phyloP scores from a whole-genome alignment of 768 basidiomycete genomes.

The Hericium erinaceus region DNA sequence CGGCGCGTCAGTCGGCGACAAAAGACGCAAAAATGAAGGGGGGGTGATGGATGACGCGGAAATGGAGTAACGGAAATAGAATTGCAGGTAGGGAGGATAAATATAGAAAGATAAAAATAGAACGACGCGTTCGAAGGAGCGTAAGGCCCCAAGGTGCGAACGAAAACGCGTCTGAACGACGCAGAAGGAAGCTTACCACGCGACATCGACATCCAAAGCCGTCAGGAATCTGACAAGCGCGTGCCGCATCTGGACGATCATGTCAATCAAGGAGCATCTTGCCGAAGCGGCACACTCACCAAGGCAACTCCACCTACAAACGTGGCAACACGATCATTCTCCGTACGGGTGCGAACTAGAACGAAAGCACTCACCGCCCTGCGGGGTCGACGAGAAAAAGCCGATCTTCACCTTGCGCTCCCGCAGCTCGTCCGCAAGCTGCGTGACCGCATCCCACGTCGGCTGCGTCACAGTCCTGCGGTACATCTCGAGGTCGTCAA shows the following conservation, averaged over 20 bases:
- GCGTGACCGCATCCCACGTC: constrained; percentile 76
- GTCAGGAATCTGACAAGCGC: constrained; percentile 82
- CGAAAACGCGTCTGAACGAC: neutral
- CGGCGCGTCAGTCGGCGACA: neutral
- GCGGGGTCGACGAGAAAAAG: constrained; percentile 93
- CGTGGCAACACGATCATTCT: constrained; percentile 19
- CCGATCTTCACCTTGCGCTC: constrained; percentile 84
- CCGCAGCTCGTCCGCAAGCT: constrained; percentile 76
- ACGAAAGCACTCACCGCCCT: constrained; percentile 56
- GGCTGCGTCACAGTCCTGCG: constrained; percentile 59
- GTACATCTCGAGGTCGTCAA: constrained; percentile 77
- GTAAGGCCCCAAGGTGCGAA: neutral
- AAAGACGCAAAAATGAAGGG: constrained; percentile 7
- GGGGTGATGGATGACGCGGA: neutral
- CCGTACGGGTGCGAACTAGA: constrained; percentile 1
- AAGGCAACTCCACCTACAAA: constrained; percentile 82
- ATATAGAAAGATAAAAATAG: neutral
- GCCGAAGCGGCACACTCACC: constrained; percentile 35
- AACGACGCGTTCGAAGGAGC: constrained; percentile 2
- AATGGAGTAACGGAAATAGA: neutral
- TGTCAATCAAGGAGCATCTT: constrained; percentile 4
- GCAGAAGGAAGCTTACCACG: constrained; percentile 51
- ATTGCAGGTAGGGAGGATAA: neutral
- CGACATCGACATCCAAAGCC: constrained; percentile 69
- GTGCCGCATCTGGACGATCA: constrained; percentile 69